Evolutionary conservation across 495 filamentous ascomycete species (phyloP).

Genomic region (Penicillium longicatenatum): DNA sequence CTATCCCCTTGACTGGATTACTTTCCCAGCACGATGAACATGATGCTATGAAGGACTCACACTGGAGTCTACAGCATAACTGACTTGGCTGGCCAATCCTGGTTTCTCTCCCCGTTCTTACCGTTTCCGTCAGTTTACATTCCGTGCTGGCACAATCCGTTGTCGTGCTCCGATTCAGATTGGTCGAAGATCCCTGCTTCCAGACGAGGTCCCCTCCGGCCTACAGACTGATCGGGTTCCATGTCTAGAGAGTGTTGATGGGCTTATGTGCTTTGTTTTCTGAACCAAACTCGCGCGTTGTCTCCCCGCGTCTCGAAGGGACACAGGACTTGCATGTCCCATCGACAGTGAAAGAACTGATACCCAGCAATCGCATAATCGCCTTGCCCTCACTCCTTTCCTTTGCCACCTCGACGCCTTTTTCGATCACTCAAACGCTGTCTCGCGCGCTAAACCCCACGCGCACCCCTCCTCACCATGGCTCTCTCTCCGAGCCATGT

Average conservation of each 20-base stretch:
- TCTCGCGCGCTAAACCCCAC: constrained; percentile 10
- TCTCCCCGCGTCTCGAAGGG: constrained; percentile 26
- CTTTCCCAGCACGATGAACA: constrained; percentile 14
- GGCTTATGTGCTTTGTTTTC: constrained; percentile 18
- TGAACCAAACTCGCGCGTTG: constrained; percentile 30
- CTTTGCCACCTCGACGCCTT: not conserved
- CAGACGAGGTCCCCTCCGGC: constrained; percentile 1
- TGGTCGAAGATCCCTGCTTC: constrained; percentile 7
- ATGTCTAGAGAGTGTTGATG: constrained; percentile 21
- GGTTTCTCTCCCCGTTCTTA: constrained; percentile 15
- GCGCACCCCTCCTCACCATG: constrained; percentile 54
- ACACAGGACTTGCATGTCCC: constrained; percentile 11
- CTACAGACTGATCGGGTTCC: not conserved
- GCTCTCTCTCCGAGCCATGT: constrained; percentile 67
- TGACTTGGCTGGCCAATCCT: constrained; percentile 8
- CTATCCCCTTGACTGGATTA: constrained; percentile 3
- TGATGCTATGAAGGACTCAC: constrained; percentile 12
- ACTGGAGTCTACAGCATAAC: constrained; percentile 14
- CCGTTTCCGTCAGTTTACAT: constrained; percentile 33
- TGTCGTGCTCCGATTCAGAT: constrained; percentile 14
- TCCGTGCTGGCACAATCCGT: constrained; percentile 16
- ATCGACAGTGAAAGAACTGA: constrained; percentile 4
- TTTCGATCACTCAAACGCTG: not conserved
- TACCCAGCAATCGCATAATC: constrained; percentile 10
- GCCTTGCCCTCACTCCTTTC: not conserved